phyloP scores from a whole-genome alignment of 108 stramenopile genomes.

The Discostella pseudostelligera region DNA sequence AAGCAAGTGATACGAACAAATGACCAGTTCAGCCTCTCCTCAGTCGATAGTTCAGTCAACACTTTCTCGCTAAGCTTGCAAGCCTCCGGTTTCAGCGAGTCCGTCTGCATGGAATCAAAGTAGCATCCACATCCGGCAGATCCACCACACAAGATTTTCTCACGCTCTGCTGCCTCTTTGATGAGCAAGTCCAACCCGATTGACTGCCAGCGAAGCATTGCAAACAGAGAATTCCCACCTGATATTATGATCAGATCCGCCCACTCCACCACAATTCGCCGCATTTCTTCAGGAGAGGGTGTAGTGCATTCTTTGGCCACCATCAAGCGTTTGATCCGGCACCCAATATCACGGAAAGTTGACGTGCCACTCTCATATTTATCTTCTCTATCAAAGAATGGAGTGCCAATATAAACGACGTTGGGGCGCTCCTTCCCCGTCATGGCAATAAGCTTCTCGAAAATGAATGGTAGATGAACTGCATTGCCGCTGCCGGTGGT shows the following conservation, averaged over 20 bases:
- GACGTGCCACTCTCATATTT: conserved; percentile 12
- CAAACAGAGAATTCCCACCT: conserved; percentile 35
- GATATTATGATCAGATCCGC: conserved; percentile 28
- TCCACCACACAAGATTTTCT: conserved; percentile 31
- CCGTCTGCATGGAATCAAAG: conserved; percentile 30
- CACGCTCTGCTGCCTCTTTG: conserved; percentile 28
- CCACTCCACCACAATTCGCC: conserved; percentile 36
- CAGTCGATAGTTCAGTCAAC: conserved; percentile 15
- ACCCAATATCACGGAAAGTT: conserved; percentile 29
- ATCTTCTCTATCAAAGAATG: conserved; percentile 34
- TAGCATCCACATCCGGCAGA: conserved; percentile 37
- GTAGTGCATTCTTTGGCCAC: conserved; percentile 18
- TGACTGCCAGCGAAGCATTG: conserved; percentile 34
- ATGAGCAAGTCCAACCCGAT: conserved; percentile 34
- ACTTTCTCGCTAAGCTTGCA: conserved; percentile 24
- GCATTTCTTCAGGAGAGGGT: conserved; percentile 23
- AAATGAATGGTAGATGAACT: conserved; percentile 12
- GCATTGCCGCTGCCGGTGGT: conserved; percentile 19
- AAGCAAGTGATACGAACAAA: no score
- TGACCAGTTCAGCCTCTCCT: conserved; percentile 31
- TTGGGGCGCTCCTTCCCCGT: conserved; percentile 29
- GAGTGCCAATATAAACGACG: conserved; percentile 33
- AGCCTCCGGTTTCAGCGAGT: conserved; percentile 32
- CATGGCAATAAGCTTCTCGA: conserved; percentile 28
- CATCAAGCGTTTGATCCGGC: conserved; percentile 25